phyloP scores from a whole-genome alignment of 164 flowering plant species.

The Protea cynaroides region DNA sequence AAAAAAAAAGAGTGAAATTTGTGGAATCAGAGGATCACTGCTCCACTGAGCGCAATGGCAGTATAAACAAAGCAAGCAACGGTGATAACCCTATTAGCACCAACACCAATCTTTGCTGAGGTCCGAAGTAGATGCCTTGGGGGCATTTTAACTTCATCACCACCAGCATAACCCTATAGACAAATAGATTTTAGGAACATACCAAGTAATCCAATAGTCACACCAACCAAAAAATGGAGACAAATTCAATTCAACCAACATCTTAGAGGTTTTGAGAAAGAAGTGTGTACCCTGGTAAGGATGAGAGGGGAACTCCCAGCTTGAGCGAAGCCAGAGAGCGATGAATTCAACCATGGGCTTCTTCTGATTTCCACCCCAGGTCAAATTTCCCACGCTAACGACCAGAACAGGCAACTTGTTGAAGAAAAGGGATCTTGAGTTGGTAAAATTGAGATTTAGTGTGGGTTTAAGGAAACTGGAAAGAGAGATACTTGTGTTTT shows the following conservation, averaged over 20 bases:
- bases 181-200: not conserved
- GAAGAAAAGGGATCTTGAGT: too few relatives aligned
- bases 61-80: too few relatives aligned
- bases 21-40: too few relatives aligned
- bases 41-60: too few relatives aligned
- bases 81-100: constrained; percentile 55
- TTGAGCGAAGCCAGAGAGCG: constrained; percentile 36
- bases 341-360: constrained; percentile 92
- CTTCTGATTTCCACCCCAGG: constrained; percentile 98
- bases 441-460: too few relatives aligned
- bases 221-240: not conserved
- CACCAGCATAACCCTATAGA: constrained; percentile 87
- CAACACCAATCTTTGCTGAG: constrained; percentile 65
- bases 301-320: constrained; percentile 67
- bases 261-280: too few relatives aligned
- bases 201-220: not conserved
- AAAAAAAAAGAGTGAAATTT: too few relatives aligned
- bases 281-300: constrained; percentile 59
- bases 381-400: constrained; percentile 89
- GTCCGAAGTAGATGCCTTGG: constrained; percentile 52
- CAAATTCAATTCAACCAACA: too few relatives aligned
- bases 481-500: constrained; percentile 35
- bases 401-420: constrained; percentile 81
- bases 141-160: constrained; percentile 90
- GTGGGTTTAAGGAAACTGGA: too few relatives aligned